Evolutionary conservation across 306 rosid species (phyloP), one percentile per base, ranked within the genome.

Genomic region (Dryas drummondii): DNA sequence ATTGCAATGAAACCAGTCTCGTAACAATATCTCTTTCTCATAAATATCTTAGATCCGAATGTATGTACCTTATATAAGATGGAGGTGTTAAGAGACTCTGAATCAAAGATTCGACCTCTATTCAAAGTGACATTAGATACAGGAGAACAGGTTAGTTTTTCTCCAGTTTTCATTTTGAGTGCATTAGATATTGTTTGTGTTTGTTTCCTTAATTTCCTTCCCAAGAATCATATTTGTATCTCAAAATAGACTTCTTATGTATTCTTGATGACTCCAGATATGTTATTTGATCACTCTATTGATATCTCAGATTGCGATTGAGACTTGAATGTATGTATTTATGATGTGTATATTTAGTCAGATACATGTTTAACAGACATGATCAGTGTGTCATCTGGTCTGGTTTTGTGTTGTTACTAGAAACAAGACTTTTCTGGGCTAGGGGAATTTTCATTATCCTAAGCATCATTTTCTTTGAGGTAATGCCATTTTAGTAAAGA

Each of bases 21-120:
- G 8, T 70, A 11, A 26, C 54, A 56, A 54, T 64, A 46, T 47
- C 9, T 50, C 48, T 22, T 11, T 78, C 61, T 45, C 52, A 71
- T 71, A 6, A 17, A 63, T 44, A 16, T 78, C 79, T 83, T 80
- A 94, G 98, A 88, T 76, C 91, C 88, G 10, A 78, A 82, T 79
- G 77, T 55, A 46, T 71, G 77, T 72, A 60, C 92, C 22, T 72
- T 76, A 26, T 94, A 94, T 71, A 91, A 84, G 88, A 91, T 94
- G 98, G 98, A 94, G 86, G 97, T 91, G 64, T 71, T 90, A 88
- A 88, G 98, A 82, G 97, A 94, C 81, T 83, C 89, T 44, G 97
- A 94, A 65, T 82, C 88, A 77, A 89, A 90, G 81, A 57, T 75
- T 84, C 87, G 87, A 81, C 98, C 98, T 45, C 74, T 94, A 42